These are phyloP conservation scores for Saturnispora mendoncae DNA, from an alignment of 805 yeast genomes.

Conservation along the genomic window DNA sequence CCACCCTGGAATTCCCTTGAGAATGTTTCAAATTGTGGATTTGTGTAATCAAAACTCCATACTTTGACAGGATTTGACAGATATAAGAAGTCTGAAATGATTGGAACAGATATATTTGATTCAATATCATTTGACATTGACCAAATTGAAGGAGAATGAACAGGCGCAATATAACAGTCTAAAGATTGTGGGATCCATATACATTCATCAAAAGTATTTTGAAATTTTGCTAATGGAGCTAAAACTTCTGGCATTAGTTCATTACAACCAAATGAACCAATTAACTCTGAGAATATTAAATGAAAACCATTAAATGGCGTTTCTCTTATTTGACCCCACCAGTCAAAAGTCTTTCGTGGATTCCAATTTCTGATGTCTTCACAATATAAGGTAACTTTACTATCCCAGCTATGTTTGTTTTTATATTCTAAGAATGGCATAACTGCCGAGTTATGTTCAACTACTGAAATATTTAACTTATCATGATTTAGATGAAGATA, in stretches of 20 bases:
- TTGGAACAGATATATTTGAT: constrained; percentile 23
- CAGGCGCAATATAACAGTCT: constrained; percentile 56
- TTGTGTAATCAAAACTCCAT: constrained; percentile 51
- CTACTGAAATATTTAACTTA: constrained; percentile 38
- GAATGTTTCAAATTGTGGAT: not conserved
- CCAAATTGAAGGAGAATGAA: constrained; percentile 48
- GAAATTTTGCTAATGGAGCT: constrained; percentile 30
- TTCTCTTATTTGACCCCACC: not conserved
- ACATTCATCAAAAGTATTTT: constrained; percentile 34
- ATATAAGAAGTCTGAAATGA: constrained; percentile 16
- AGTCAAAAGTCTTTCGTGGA: constrained; percentile 20
- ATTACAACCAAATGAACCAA: constrained; percentile 91
- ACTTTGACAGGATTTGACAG: constrained; percentile 36
- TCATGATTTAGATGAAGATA: constrained; percentile 22
- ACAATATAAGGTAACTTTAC: constrained; percentile 40
- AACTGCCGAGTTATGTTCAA: constrained; percentile 69
- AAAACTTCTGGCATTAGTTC: constrained; percentile 83
- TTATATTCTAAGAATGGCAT: constrained; percentile 39
- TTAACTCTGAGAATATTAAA: constrained; percentile 66
- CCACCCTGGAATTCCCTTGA: not conserved
- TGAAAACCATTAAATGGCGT: constrained; percentile 27
- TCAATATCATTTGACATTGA: constrained; percentile 22
- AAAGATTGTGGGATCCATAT: constrained; percentile 56
- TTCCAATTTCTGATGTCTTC: constrained; percentile 53
- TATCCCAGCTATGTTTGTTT: constrained; percentile 45